phyloP scores from a whole-genome alignment of 2,329 filamentous ascomycete genomes.

The Penicillium sp. region DNA sequence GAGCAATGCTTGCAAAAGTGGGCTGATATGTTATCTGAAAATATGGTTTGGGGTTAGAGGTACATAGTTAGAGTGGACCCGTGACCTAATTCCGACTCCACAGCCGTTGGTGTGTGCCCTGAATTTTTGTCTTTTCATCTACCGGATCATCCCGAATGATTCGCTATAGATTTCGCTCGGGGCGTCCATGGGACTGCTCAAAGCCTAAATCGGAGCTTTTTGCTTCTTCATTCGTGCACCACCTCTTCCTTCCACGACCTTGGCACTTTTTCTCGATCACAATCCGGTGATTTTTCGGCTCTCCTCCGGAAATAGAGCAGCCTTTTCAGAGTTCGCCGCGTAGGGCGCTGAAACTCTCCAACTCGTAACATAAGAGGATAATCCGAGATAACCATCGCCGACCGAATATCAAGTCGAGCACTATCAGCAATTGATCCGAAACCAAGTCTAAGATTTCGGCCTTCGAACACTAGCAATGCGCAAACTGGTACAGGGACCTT shows the following conservation, averaged over 20 bases:
- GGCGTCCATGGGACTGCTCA: background rate
- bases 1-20: background rate
- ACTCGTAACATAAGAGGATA: too few relatives aligned
- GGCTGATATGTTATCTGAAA: background rate
- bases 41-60: background rate
- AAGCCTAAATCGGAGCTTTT: background rate
- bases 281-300: background rate
- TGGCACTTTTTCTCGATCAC: too few relatives aligned
- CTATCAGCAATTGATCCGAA: background rate
- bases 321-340: background rate
- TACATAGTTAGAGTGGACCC: background rate
- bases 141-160: background rate
- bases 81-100: background rate
- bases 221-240: background rate
- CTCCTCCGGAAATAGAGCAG: background rate
- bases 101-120: background rate
- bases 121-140: background rate
- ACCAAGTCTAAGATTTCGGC: too few relatives aligned
- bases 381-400: background rate
- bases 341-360: too few relatives aligned
- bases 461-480: background rate
- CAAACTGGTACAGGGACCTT: background rate
- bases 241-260: background rate
- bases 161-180: background rate
- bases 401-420: background rate